Evolutionary conservation across 2,329 filamentous ascomycete genomes (phyloP), one percentile per base, ranked within the genome.

Genomic region (Leptographium wingfieldii): DNA sequence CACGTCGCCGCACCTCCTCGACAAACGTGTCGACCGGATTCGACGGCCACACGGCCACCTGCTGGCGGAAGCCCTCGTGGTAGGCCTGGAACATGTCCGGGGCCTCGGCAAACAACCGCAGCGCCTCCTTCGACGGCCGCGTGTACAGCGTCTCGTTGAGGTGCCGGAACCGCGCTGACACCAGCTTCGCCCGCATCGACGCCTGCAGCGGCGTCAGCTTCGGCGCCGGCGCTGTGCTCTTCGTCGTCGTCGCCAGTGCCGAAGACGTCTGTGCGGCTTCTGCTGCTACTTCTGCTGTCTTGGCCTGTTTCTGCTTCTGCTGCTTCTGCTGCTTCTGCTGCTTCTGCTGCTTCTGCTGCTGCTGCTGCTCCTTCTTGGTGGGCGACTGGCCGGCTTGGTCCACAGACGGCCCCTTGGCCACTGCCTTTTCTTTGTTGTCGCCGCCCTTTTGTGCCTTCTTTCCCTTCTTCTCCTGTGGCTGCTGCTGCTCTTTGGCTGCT

Each of bases 101-200:
- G 56, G 89, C 90, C 40, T 87, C 79, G 57, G 83, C 78, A 76
- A 99, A 97, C 29, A 97, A 83, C 57, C 80, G 76, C 66, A 94
- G 84, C n/a, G 94, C 88, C 65, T 94, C 85, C 43, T 79, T 77
- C 0, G 94, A 99, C 1, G 92, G 89, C 9, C 86, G 89, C 5
- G 92, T 97, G 76, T 99, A 99, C 16, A 99, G 85, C 0, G 90
- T 92, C 76, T 99, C 88, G 73, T 99, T 99, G 63, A 99, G 84
- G 73, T 97, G 91, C 64, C 94, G 90, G 81, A 99, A 99, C 61
- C 94, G 91, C 1, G 94, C 92, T 11, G 92, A 95, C 63, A 95
- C 81, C 64, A 99, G 85, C 77, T 99, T 99, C 69, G 91, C 87
- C 63, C 90, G 86, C 94, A 99, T 99, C 3, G 90, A 85, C 59